phyloP scores from a whole-genome alignment of 805 yeast genomes.

The Yamadazyma philogaea region DNA sequence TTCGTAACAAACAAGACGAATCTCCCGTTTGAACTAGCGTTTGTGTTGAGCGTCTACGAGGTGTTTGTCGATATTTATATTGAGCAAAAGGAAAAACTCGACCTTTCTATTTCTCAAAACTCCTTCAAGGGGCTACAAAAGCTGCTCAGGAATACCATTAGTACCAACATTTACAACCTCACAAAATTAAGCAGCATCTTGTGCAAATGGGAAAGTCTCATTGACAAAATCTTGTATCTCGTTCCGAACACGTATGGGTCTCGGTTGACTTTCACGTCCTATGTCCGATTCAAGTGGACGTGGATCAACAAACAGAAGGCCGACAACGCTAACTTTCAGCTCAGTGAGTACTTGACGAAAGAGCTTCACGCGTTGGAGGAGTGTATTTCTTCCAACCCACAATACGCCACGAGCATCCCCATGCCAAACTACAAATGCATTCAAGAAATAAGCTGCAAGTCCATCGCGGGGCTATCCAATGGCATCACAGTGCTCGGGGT shows the following conservation, averaged over 20 bases:
- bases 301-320: conserved; percentile 25
- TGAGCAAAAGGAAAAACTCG: conserved; percentile 26
- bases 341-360: conserved; percentile 24
- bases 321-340: conserved; percentile 29
- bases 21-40: conserved; percentile 13
- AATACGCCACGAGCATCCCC: conserved; percentile 25
- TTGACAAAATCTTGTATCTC: conserved; percentile 6
- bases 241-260: not conserved
- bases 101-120: conserved; percentile 16
- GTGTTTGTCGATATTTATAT: conserved; percentile 44
- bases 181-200: conserved; percentile 42
- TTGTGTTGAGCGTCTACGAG: conserved; percentile 44
- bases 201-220: conserved; percentile 42
- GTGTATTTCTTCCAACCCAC: conserved; percentile 5
- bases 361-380: conserved; percentile 20
- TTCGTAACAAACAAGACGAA: not conserved
- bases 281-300: conserved; percentile 31
- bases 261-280: not conserved
- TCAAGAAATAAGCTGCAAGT: conserved; percentile 49
- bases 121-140: conserved; percentile 16
- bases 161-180: conserved; percentile 37
- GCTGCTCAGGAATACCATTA: conserved; percentile 25
- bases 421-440: conserved; percentile 61
- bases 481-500: conserved; percentile 67
- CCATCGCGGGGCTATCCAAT: conserved; percentile 60